Base-by-base conservation (phyloP, 2,329 filamentous ascomycete species). In the Penicillium nordicum region DNA sequence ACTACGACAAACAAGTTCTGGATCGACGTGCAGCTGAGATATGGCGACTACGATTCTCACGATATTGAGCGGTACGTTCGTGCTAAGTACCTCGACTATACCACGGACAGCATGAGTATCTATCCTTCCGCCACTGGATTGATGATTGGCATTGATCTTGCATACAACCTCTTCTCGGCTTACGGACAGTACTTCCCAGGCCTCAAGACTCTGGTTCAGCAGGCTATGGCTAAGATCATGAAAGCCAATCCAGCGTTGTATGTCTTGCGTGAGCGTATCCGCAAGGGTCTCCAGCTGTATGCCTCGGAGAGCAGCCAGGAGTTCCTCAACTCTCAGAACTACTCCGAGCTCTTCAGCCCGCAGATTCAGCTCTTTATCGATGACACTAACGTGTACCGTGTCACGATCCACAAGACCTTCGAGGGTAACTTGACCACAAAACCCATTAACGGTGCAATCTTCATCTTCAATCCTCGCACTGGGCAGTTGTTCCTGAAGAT, bases 171-270 rank as follows among this genome's bases (percentile, higher is more conserved):
- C 40, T 97, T 97, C 79, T 97, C 94, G 8, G 94, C 94, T 0
- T 99, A 96, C 67, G 94, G 94, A 50, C 93, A 97, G 78, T 99
- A 97, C 79, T 99, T 99, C 86, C 94, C 94, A 46, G 94, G 94
- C 70, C 79, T 99, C 59, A 99, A 99, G 82, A 89, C 92, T 46
- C 84, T 99, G 25, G 81, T 99, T 27, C 95, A 99, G 75, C 93
- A 97, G 74, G 94, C 95, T 6, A 99, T 99, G 95, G 92, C 92
- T 47, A 99, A 99, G 86, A 86, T 99, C 72, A 99, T 99, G 94
- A 99, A 99, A 78, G 93, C 94, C 37, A 99, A 99, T 70, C 94
- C 94, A 16, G 94, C 94, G 3, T 78, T 99, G 32, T 99, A 97
- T 72, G 94, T 99, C 50, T 79, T 99, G 57, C 89, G 94, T 57